phyloP scores from a whole-genome alignment of 768 basidiomycete species.

The Lactarius sanguifluus region DNA sequence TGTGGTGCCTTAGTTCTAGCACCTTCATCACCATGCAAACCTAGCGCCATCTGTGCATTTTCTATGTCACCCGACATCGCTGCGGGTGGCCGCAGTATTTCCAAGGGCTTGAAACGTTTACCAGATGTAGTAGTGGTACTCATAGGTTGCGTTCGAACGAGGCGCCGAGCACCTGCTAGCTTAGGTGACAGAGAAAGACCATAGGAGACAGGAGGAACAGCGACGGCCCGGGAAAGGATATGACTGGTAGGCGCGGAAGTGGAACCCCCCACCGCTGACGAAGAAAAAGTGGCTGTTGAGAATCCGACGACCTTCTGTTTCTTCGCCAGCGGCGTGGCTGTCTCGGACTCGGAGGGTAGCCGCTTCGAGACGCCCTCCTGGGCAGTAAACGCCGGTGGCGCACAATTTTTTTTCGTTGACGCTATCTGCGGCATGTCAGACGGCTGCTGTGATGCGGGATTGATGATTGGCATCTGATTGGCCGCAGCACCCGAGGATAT shows the following conservation, averaged over 20 bases:
- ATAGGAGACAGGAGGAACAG: background rate
- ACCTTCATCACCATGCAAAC: background rate
- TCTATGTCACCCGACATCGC: background rate
- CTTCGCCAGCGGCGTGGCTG: background rate
- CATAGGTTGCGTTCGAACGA: background rate
- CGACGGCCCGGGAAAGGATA: background rate
- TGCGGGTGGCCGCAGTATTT: background rate
- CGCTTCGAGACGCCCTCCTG: background rate
- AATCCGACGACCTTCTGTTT: background rate
- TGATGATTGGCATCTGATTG: background rate
- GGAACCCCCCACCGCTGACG: background rate
- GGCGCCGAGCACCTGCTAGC: background rate
- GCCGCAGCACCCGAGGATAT: background rate
- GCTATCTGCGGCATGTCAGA: too few species aligned
- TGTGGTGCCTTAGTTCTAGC: background rate
- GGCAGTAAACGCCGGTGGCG: background rate
- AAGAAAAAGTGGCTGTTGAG: background rate
- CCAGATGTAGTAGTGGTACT: background rate
- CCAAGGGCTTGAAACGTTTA: conserved; percentile 21
- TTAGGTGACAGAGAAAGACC: background rate
- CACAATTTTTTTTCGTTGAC: background rate
- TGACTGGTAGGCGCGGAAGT: background rate
- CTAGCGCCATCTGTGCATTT: background rate
- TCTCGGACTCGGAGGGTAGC: background rate
- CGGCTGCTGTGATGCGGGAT: background rate